Base-by-base conservation (phyloP, 345 rosid genomes). In the Lepidium aucheri region DNA sequence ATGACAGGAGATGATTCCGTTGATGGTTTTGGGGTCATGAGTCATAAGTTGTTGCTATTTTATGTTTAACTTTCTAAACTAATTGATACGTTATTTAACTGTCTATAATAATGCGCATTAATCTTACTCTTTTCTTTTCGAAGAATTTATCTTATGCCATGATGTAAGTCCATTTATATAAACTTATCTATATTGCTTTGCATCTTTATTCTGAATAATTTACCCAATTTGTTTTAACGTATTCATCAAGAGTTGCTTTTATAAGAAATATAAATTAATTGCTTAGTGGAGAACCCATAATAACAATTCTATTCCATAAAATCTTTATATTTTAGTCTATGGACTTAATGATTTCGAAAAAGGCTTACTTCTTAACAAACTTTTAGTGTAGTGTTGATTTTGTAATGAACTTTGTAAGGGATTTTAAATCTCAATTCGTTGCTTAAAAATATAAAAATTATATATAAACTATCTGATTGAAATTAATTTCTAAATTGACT, bases 161-260 rank as follows among this genome's bases (percentile, higher is more conserved):
- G 39, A 11, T 52, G 8, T 40, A 5, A 39, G 7, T 9, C 12
- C 17, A 9, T 9, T 30, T 63, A 47, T 63, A 50, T 15, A 49
- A 38, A 32, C 13, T 30, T 22, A 40, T 39, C 12, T 14, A 17
- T 16, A 46, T 45, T 17, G 7, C 42, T 68, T 28, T 59, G 53
- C 41, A 53, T 9, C 67, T 60, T 60, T 41, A 60, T 60, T 41
- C 53, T 41, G 20, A 51, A 50, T 45, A 43, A 42, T 42, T 28
- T 42, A 50, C 53, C 61, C 15, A 60, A 34, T 33, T n/a, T 53
- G 16, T 28, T 5, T 16, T 38, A 16, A 55, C 58, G 24, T n/a
- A 45, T 50, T 52, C 51, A 60, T 51, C 36, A 60, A 51, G 38
- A 39, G 15, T 59, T 50, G 26, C 67, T 52, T 59, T 2, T 59